Evolutionary conservation across 2,329 filamentous ascomycete species (phyloP).

Genomic region (Rutstroemia sp.): DNA sequence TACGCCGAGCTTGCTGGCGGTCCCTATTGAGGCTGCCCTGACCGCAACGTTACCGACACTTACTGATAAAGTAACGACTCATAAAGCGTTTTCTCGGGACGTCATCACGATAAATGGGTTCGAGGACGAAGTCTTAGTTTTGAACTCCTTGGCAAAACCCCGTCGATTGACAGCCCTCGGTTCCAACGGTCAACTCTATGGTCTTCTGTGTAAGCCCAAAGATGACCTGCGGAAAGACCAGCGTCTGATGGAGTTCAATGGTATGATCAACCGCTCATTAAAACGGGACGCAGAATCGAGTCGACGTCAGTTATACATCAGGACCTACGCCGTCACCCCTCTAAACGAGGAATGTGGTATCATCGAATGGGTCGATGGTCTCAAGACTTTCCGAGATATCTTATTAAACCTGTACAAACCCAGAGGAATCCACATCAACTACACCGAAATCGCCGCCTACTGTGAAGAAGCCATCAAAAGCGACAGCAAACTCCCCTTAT

Average conservation of each 20-base stretch:
- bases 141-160: constrained; percentile 88
- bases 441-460: constrained; percentile 53
- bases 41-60: constrained; percentile 71
- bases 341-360: constrained; percentile 96
- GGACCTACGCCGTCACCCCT: constrained; percentile 93
- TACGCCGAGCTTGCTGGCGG: constrained; percentile 76
- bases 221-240: constrained; percentile 97
- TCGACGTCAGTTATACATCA: constrained; percentile 86
- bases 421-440: constrained; percentile 64
- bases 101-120: constrained; percentile 77
- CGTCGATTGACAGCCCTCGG: constrained; percentile 82
- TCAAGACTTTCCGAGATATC: constrained; percentile 90
- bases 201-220: constrained; percentile 93
- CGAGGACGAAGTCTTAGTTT: constrained; percentile 78
- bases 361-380: constrained; percentile 96
- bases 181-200: constrained; percentile 82
- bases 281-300: constrained; percentile 89
- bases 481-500: constrained; percentile 58
- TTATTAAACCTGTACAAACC: constrained; percentile 71
- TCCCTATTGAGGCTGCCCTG: constrained; percentile 80
- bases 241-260: constrained; percentile 98
- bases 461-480: constrained; percentile 56
- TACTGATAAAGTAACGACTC: constrained; percentile 65
- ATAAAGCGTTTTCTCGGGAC: constrained; percentile 82
- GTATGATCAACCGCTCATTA: constrained; percentile 91